A percentile compares a stretch with the other conserved stretches of the same genome.
Evolutionary conservation across 805 yeast species (phyloP).

Genomic region (Starmerella kuoi): DNA sequence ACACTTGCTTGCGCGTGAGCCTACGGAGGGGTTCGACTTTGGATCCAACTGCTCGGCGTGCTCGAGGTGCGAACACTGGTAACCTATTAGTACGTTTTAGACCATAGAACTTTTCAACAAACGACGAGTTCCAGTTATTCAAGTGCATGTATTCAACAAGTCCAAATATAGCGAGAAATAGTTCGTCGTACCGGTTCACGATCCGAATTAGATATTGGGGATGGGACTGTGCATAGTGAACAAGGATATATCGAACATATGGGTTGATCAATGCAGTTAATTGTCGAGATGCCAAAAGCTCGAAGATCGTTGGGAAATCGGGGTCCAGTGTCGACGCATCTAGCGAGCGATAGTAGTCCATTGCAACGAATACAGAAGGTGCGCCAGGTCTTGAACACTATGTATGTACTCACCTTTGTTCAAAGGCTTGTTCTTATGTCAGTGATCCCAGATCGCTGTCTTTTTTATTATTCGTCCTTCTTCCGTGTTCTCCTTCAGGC

Average conservation of each 20-base stretch:
- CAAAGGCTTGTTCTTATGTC: no score
- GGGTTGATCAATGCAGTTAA: conserved; percentile 69
- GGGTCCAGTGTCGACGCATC: conserved; percentile 66
- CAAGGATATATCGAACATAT: conserved; percentile 63
- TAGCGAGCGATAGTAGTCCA: conserved; percentile 72
- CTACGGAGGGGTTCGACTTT: conserved; percentile 41
- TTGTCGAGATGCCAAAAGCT: conserved; percentile 70
- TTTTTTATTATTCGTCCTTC: no score
- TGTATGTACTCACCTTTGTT: no score
- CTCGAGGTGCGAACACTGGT: conserved; percentile 23
- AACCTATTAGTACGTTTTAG: conserved; percentile 45
- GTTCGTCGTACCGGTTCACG: conserved; percentile 65
- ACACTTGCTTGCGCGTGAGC: conserved; percentile 42
- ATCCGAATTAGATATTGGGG: conserved; percentile 56
- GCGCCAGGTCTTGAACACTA: no score
- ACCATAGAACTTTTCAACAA: conserved; percentile 88
- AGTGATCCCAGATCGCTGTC: no score
- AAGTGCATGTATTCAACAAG: conserved; percentile 60
- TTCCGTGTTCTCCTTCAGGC: no score
- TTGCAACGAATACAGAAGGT: conserved; percentile 25
- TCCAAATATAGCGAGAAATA: conserved; percentile 49
- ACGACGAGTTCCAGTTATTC: conserved; percentile 65
- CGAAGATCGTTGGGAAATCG: conserved; percentile 77
- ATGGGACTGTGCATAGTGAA: conserved; percentile 65
- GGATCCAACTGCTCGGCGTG: conserved; percentile 27